Base-by-base conservation (phyloP, 306 rosid species). In the Adenanthera pavonina region DNA sequence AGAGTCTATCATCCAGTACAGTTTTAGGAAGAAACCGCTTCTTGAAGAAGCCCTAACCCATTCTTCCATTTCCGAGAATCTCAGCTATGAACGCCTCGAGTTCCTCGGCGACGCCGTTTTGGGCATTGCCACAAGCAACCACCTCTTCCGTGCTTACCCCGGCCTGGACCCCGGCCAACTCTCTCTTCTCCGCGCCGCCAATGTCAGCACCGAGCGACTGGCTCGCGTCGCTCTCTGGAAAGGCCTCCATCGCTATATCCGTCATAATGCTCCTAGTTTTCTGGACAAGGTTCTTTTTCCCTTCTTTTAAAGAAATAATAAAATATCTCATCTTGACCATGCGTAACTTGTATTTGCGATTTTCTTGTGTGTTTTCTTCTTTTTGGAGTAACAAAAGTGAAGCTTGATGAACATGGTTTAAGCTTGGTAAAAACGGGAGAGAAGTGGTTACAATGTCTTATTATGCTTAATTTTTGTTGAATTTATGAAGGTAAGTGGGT, bases 41-140 rank as follows among this genome's bases (percentile, higher is more conserved):
- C 82, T 94, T 2, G 92, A 88, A 76, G 88, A 92, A 20, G 97
- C 97, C 0, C 84, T 94, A 2, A 94, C 97, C 4, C 98, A 94
- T 83, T 44, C 91, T 12, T 94, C 98, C 0, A 84, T 34, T 74
- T 0, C 83, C 1, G 78, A 69, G 3, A 49, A 83, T 1, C 4
- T 4, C 1, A 84, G 94, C 6, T 94, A 89, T 35, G 84, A 94
- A 43, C 93, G 97, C 9, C 92, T 94, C 3, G 97, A 94, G 84
- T 92, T 91, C 64, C 0, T 91, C 0, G 97, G 98, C 66, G 98
- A 94, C 75, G 80, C 95, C 4, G 87, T 85, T 40, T 70, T 94
- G 13, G 82, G 86, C 4, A 87, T 83, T 40, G 90, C 91, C 1
- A 5, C 91, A 15, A 84, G 83, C 80, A 91, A 86, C 72, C 43